Percentiles rank a stretch among this genome's conserved stretches.
Conservation (phyloP, 2,329 filamentous ascomycete species). For the Dactylellina sp. region DNA sequence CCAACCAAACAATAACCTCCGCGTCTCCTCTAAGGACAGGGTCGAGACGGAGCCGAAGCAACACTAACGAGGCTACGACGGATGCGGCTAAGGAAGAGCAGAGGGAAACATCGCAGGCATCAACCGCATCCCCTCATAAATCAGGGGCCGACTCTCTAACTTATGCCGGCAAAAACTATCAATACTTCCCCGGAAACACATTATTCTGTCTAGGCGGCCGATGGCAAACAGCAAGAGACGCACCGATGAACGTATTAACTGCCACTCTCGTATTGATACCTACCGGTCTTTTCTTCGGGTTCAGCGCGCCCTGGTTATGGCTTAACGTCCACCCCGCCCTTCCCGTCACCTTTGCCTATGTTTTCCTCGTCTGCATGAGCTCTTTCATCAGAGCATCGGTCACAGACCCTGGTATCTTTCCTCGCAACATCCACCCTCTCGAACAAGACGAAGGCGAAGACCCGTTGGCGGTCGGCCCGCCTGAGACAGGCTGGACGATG, state of each 20-base stretch:
- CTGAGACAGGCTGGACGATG: slow-evolving; percentile 93
- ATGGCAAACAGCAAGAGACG: slow-evolving; percentile 85
- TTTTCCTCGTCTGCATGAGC: slow-evolving; percentile 90
- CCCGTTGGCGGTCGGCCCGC: slow-evolving; percentile 81
- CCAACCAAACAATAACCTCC: slow-evolving; percentile 58
- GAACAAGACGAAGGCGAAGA: slow-evolving; percentile 77
- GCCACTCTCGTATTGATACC: slow-evolving; percentile 83
- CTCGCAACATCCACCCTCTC: slow-evolving; percentile 82
- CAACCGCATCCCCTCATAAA: slow-evolving; percentile 28
- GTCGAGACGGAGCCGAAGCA: slow-evolving; percentile 62
- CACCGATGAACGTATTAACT: slow-evolving; percentile 89
- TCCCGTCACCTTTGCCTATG: slow-evolving; percentile 87
- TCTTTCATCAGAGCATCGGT: slow-evolving; percentile 94
- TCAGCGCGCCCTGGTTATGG: slow-evolving; percentile 83
- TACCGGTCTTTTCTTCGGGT: slow-evolving; percentile 80
- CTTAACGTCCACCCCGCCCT: slow-evolving; percentile 86
- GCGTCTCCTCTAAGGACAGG: slow-evolving; percentile 62
- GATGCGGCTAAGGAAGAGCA: slow-evolving; percentile 35
- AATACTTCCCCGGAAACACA: slow-evolving; percentile 95
- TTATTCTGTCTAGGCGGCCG: slow-evolving; percentile 87
- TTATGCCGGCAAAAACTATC: slow-evolving; percentile 76
- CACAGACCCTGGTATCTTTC: slow-evolving; percentile 92
- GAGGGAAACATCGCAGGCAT: slow-evolving; percentile 44
- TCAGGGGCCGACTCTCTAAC: slow-evolving; percentile 16
- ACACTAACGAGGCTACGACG: slow-evolving; percentile 30